Percentiles rank a stretch among this genome's conserved stretches.
These are phyloP conservation scores for Pulveroboletus ravenelii DNA, from an alignment of 768 basidiomycete species.

Conservation along the genomic window DNA sequence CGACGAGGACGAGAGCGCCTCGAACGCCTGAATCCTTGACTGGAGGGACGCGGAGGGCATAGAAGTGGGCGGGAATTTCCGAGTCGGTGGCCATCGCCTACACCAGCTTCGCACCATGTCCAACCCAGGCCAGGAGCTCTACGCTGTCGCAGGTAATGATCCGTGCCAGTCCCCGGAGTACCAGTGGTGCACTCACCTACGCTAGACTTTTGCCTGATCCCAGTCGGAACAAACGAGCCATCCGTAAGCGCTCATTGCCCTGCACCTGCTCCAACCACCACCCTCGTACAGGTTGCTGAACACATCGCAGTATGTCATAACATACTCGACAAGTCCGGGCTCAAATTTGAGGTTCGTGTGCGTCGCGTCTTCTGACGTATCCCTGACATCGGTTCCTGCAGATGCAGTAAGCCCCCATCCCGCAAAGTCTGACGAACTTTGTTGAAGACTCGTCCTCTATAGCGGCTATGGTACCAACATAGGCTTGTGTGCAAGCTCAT, in stretches of 20 bases:
- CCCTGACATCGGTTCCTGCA: constrained; percentile 6
- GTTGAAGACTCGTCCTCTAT: constrained; percentile 5
- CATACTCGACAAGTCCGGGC: constrained; percentile 76
- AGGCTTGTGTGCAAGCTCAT: constrained; percentile 37
- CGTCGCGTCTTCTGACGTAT: not conserved
- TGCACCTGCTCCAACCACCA: constrained; percentile 2
- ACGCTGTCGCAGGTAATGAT: constrained; percentile 68
- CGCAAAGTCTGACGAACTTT: constrained; percentile 20
- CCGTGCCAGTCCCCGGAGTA: not conserved
- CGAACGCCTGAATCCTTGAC: constrained; percentile 62
- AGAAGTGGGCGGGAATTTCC: not conserved
- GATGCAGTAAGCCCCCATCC: constrained; percentile 35
- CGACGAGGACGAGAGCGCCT: constrained; percentile 41
- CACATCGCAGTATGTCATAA: constrained; percentile 80
- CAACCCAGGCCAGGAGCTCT: constrained; percentile 43
- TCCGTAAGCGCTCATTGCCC: constrained; percentile 45
- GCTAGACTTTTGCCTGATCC: constrained; percentile 84
- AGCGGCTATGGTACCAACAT: constrained; percentile 93
- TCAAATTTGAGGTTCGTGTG: constrained; percentile 69
- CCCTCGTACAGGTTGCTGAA: constrained; percentile 53
- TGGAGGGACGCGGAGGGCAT: constrained; percentile 49
- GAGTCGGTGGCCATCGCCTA: not conserved
- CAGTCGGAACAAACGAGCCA: constrained; percentile 71
- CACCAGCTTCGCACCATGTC: constrained; percentile 9
- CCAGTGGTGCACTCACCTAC: not conserved